These are phyloP conservation scores for Cocos nucifera DNA, from an alignment of 176 grass and related monocot genomes.

Conservation along the genomic window DNA sequence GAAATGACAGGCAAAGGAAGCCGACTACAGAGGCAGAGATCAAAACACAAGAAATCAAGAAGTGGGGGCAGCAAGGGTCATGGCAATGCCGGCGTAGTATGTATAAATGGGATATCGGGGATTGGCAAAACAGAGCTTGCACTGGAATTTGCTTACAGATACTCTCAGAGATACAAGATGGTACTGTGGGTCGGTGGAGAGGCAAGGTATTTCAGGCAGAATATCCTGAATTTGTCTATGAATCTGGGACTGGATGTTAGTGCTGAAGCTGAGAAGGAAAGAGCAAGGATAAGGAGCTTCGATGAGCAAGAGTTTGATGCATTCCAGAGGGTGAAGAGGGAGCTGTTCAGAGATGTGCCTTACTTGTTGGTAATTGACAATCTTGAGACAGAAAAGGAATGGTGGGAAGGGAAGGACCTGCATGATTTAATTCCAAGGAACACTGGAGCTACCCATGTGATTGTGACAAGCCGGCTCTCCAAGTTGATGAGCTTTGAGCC, in stretches of 20 bases:
- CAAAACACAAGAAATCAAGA: conserved; percentile 65
- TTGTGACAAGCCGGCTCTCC: conserved; percentile 62
- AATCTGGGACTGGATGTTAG: conserved; percentile 74
- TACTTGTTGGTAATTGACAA: conserved; percentile 96
- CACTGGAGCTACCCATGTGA: conserved; percentile 72
- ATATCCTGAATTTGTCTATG: conserved; percentile 77
- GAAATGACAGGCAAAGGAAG: conserved; percentile 65
- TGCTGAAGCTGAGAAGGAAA: conserved; percentile 84
- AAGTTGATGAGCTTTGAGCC: conserved; percentile 79
- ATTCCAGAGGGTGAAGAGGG: conserved; percentile 81
- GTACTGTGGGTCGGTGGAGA: conserved; percentile 92
- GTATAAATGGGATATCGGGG: conserved; percentile 68
- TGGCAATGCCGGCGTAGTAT: conserved; percentile 45
- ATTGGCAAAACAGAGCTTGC: conserved; percentile 89
- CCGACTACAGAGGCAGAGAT: conserved; percentile 69
- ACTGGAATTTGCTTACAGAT: conserved; percentile 86
- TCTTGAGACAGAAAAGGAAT: conserved; percentile 88
- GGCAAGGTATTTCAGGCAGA: conserved; percentile 79
- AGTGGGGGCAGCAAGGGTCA: conserved; percentile 42
- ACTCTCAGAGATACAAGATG: conserved; percentile 89
- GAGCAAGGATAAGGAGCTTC: conserved; percentile 83
- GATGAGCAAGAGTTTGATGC: conserved; percentile 94
- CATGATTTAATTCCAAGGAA: conserved; percentile 97
- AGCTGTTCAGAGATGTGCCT: conserved; percentile 86
- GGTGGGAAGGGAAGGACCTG: conserved; percentile 99